Base-by-base conservation (phyloP, 768 basidiomycete genomes). In the Hypholoma sublateritium region DNA sequence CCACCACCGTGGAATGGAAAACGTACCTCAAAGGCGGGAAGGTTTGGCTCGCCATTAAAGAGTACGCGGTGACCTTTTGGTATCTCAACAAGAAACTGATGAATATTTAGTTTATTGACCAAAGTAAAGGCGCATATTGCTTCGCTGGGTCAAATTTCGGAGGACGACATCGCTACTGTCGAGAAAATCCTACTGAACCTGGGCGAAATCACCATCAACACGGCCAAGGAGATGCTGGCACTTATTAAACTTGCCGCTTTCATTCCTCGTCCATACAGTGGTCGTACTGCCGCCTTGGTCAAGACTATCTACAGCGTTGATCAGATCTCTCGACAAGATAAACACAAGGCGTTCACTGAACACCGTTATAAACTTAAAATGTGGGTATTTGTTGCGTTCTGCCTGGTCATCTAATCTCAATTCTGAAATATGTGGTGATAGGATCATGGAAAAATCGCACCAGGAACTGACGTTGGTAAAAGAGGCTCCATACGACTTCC, bases 211-310 rank as follows among this genome's bases (percentile, higher is more conserved):
- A 24, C 22, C 19, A 34, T 57, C 42, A 41, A 34, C 16, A 57
- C 56, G 12, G 49, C 44, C 16, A 32, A 37, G n/a, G 49, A 45
- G 44, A 51, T 58, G n/a, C 22, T 58, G 17, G 22, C 43, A 17
- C 51, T 58, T 24, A 53, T 58, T 21, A 58, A 54, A 25, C 57
- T 58, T 16, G 28, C 42, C 13, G 52, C 46, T 9, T 6, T 16
- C 4, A 54, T 58, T n/a, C 47, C 25, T 14, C 45, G 57, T 17
- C 51, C 46, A 12, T 58, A 51, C 57, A 52, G 44, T 28, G 57
- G 57, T 2, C 45, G 57, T 11, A 34, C 46, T 14, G 57, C 44
- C 6, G 44, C 47, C 13, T 25, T 58, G 17, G 32, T 52, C 25
- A 53, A 54, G 44, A 44, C 50, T 5, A 12, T 48, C n/a, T 54